phyloP scores from a whole-genome alignment of 495 filamentous ascomycete genomes.

The Daldinia loculata region DNA sequence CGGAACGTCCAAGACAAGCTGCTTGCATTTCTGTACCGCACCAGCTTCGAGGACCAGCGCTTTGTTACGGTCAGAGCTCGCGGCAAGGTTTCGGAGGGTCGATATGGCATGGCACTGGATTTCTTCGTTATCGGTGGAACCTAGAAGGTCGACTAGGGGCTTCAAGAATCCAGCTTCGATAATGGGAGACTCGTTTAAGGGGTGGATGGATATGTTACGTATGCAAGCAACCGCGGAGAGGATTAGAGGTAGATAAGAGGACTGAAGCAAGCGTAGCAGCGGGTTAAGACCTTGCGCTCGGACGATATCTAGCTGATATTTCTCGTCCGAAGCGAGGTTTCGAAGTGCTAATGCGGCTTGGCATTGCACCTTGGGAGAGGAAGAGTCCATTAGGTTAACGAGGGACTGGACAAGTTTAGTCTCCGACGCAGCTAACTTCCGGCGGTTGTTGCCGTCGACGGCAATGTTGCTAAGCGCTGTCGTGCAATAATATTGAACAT shows the following conservation, averaged over 20 bases:
- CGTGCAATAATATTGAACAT: slow-evolving; percentile 99
- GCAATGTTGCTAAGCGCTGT: slow-evolving; percentile 98
- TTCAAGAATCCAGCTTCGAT: slow-evolving; percentile 97
- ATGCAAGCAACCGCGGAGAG: slow-evolving; percentile 98
- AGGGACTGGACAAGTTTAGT: slow-evolving; percentile 88
- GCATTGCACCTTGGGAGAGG: slow-evolving; percentile 96
- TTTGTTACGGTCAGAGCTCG: slow-evolving; percentile 97
- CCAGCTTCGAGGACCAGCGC: slow-evolving; percentile 94
- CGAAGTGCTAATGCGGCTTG: slow-evolving; percentile 93
- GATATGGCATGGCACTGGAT: slow-evolving; percentile 99
- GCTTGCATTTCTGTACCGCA: slow-evolving; percentile 97
- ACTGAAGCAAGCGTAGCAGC: slow-evolving; percentile 87
- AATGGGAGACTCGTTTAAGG: slow-evolving; percentile 98
- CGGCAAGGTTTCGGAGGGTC: slow-evolving; percentile 92
- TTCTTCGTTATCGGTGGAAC: slow-evolving; percentile 96
- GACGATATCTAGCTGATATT: slow-evolving; percentile 98
- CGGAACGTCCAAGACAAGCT: slow-evolving; percentile 91
- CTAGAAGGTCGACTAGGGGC: slow-evolving; percentile 90
- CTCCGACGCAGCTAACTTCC: slow-evolving; percentile 88
- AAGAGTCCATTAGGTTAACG: slow-evolving; percentile 95
- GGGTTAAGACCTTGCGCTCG: slow-evolving; percentile 83
- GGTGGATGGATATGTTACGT: slow-evolving; percentile 98
- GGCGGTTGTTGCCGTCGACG: slow-evolving; percentile 89
- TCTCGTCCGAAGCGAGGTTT: slow-evolving; percentile 96
- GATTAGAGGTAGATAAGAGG: slow-evolving; percentile 93